Evolutionary conservation across 495 filamentous ascomycete genomes (phyloP).

Genomic region (Aspergillus saccharolyticus): DNA sequence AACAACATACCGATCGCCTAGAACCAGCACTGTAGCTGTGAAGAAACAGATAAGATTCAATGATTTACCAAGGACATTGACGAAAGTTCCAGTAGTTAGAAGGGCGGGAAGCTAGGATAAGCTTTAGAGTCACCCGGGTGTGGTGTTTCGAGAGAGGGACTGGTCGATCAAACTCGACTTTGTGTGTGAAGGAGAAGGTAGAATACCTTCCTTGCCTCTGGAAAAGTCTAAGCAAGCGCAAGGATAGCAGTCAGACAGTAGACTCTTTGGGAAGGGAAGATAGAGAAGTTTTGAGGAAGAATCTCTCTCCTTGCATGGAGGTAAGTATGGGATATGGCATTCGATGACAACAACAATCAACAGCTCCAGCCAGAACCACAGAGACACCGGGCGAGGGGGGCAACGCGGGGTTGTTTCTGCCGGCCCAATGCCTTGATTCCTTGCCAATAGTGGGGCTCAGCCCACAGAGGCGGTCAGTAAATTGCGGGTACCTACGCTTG

Average conservation of each 20-base stretch:
- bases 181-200: no score
- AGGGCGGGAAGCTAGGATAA: not conserved
- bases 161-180: not conserved
- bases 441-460: not conserved
- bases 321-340: not conserved
- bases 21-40: not conserved
- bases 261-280: no score
- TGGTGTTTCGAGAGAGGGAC: not conserved
- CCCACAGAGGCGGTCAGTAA: slow-evolving; percentile 10
- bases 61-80: slow-evolving; percentile 6
- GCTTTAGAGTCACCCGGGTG: not conserved
- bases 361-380: no score
- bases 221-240: not conserved
- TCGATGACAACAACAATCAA: not conserved
- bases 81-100: not conserved
- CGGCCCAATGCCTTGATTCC: slow-evolving; percentile 23
- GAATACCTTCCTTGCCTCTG: not conserved
- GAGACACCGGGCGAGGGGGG: slow-evolving; percentile 21
- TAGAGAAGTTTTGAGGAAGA: not conserved
- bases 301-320: slow-evolving; percentile 34
- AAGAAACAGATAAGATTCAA: not conserved
- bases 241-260: not conserved
- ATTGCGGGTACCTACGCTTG: not conserved
- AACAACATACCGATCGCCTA: slow-evolving; percentile 8
- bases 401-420: slow-evolving; percentile 37